Conservation (phyloP, 2,329 filamentous ascomycete genomes). For the Cladosporium sp. region DNA sequence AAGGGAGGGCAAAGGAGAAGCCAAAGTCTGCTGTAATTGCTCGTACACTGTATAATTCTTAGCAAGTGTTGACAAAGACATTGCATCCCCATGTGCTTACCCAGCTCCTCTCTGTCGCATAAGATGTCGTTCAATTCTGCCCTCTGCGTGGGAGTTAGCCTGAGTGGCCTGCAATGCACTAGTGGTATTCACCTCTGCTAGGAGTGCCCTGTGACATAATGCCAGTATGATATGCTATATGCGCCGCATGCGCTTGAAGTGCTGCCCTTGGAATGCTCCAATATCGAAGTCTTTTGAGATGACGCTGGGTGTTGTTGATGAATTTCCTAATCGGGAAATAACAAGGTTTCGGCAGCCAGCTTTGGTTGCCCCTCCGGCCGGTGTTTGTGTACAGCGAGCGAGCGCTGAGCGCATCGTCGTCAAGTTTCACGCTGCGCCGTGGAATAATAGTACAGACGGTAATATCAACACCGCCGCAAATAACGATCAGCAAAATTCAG, state of each 20-base stretch:
- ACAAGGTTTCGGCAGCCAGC: constrained; percentile 9
- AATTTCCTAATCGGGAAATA: constrained; percentile 23
- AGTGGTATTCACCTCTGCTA: constrained; percentile 26
- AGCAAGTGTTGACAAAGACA: neutral
- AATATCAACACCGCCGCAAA: constrained; percentile 12
- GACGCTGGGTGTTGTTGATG: constrained; percentile 21
- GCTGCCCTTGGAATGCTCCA: constrained; percentile 2
- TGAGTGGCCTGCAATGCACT: neutral
- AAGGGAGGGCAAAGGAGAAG: constrained; percentile 32
- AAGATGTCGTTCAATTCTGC: constrained; percentile 38
- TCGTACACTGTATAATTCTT: constrained; percentile 25
- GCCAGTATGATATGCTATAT: constrained; percentile 21
- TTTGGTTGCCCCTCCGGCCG: constrained; percentile 7
- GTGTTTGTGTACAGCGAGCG: constrained; percentile 4
- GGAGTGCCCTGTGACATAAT: constrained; percentile 35
- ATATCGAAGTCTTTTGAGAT: neutral
- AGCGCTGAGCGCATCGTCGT: neutral
- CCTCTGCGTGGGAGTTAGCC: constrained; percentile 24
- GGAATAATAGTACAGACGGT: constrained; percentile 3
- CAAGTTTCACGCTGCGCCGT: neutral
- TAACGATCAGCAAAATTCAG: constrained; percentile 10
- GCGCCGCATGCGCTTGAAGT: constrained; percentile 5
- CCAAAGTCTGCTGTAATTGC: constrained; percentile 34
- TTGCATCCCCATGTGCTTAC: constrained; percentile 18
- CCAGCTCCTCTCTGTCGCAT: constrained; percentile 38